A percentile compares a stretch with the other conserved stretches of the same genome.
phyloP scores from a whole-genome alignment of 148 eudicot species.

The Spergularia bocconei region DNA sequence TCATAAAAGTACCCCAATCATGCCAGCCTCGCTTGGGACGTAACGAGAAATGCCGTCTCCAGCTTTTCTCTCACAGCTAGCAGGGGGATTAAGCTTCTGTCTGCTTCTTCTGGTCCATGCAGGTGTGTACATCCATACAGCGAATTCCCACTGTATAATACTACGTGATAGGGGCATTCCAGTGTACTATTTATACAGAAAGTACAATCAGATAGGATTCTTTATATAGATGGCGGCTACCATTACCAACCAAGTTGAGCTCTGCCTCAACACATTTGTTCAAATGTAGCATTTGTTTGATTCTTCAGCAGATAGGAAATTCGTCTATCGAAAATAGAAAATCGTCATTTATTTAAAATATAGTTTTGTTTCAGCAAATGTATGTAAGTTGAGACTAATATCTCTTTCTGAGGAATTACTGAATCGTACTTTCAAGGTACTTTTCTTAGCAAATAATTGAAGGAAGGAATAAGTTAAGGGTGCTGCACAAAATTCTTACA shows the following conservation, averaged over 20 bases:
- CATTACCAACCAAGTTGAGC: slow-evolving; percentile 4
- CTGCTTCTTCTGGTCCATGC: slow-evolving; percentile 19
- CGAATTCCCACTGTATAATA: slow-evolving; percentile 28
- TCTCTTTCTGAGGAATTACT: not conserved
- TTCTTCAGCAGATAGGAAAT: slow-evolving; percentile 30
- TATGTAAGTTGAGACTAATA: slow-evolving; percentile 4
- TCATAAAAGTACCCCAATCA: slow-evolving; percentile 11
- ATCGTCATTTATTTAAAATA: not conserved
- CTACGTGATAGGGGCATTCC: slow-evolving; percentile 21
- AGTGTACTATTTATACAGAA: slow-evolving; percentile 26
- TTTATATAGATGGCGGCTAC: slow-evolving; percentile 18
- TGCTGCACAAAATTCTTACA: too few relatives aligned
- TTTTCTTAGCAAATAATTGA: too few relatives aligned
- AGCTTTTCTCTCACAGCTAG: slow-evolving; percentile 3
- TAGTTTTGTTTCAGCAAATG: not conserved
- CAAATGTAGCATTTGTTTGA: slow-evolving; percentile 35
- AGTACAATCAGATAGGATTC: slow-evolving; percentile 21
- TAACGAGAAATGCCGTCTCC: slow-evolving; percentile 10
- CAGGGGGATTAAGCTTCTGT: not conserved
- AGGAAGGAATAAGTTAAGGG: too few relatives aligned
- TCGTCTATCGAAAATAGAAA: slow-evolving; percentile 18
- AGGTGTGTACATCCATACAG: slow-evolving; percentile 30
- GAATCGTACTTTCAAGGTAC: not conserved
- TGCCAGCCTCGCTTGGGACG: slow-evolving; percentile 15
- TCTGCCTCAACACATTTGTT: slow-evolving; percentile 19